These are phyloP conservation scores for Paramecium octaurelia DNA, from an alignment of 73 alveolate species.

Conservation along the genomic window DNA sequence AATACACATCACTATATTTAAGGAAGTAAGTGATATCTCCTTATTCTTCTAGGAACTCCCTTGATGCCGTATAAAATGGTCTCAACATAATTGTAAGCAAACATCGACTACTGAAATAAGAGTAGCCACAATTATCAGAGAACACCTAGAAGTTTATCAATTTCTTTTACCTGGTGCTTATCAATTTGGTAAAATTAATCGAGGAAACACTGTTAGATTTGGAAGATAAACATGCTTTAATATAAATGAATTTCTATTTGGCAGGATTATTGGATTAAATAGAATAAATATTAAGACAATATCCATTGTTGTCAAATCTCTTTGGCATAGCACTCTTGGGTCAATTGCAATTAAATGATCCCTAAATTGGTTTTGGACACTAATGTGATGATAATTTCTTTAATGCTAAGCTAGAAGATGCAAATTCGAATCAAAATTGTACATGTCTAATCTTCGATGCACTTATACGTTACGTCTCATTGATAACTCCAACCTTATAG, in stretches of 20 bases:
- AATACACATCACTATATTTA: neutral
- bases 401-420: neutral
- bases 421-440: neutral
- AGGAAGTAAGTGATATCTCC: neutral
- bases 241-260: neutral
- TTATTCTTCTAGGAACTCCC: neutral
- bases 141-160: neutral
- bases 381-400: neutral
- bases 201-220: neutral
- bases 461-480: neutral
- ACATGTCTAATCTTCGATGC: neutral
- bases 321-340: neutral
- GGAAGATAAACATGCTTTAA: neutral
- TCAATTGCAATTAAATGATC: neutral
- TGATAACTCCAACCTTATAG: slow-evolving; percentile 21
- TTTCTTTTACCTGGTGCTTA: neutral
- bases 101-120: neutral
- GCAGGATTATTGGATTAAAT: neutral
- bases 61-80: neutral
- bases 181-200: neutral
- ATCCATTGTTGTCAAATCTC: neutral
- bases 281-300: neutral
- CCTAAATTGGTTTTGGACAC: neutral
- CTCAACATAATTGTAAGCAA: neutral
- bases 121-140: neutral